A percentile compares a stretch with the other conserved stretches of the same genome.
phyloP scores from a whole-genome alignment of 1,284 basidiomycete genomes.

The Mycosarcoma mackinlayi region DNA sequence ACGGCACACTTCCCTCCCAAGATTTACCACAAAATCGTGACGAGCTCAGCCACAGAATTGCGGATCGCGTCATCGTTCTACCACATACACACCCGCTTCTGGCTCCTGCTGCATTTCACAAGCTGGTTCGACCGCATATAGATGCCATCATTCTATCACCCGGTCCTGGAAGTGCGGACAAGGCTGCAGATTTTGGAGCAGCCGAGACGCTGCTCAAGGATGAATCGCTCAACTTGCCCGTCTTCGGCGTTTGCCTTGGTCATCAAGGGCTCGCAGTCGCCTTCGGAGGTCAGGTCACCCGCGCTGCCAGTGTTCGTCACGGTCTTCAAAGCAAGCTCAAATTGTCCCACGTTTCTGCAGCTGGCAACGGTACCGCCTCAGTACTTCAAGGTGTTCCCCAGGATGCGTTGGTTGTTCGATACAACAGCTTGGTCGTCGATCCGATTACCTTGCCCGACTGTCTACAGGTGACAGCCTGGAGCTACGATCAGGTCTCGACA shows the following conservation, averaged over 20 bases:
- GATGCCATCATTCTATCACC: conserved; percentile 65
- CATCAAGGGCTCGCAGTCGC: conserved; percentile 87
- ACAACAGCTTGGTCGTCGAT: conserved; percentile 74
- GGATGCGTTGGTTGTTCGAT: conserved; percentile 81
- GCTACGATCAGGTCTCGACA: conserved; percentile 37
- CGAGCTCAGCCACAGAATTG: conserved; percentile 22
- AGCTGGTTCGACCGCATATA: conserved; percentile 56
- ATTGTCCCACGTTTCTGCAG: conserved; percentile 1
- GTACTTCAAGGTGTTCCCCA: conserved; percentile 75
- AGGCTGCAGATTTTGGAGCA: conserved; percentile 58
- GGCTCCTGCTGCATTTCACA: conserved; percentile 34
- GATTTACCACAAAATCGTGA: neutral
- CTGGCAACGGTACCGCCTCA: conserved; percentile 69
- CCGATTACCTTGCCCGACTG: conserved; percentile 68
- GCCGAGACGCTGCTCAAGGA: conserved; percentile 52
- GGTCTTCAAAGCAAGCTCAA: conserved; percentile 52
- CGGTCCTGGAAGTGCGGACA: conserved; percentile 61
- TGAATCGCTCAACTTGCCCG: conserved; percentile 72
- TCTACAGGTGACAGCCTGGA: conserved; percentile 70
- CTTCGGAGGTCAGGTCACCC: conserved; percentile 74
- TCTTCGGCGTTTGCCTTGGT: conserved; percentile 90
- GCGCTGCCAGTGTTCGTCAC: conserved; percentile 51
- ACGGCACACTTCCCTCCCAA: neutral
- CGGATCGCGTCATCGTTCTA: conserved; percentile 54
- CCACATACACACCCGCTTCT: conserved; percentile 60